These are phyloP conservation scores for Pycnococcus provasolii DNA, from an alignment of 139 green algal species.

Conservation along the genomic window DNA sequence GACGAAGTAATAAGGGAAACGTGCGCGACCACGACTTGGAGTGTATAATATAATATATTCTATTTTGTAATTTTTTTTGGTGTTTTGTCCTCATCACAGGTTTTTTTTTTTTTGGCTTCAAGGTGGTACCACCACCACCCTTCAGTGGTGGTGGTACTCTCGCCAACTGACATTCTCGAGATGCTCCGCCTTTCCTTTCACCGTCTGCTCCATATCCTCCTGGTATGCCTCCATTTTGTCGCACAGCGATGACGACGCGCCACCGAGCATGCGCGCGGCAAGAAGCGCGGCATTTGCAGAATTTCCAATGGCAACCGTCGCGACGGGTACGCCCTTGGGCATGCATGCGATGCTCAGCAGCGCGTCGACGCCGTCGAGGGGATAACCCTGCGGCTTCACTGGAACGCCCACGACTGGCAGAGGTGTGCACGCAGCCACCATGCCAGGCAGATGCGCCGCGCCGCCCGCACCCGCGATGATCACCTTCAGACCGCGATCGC, in stretches of 20 bases:
- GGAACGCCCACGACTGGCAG: conserved; percentile 94
- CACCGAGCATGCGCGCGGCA: conserved; percentile 72
- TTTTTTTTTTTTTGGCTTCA: conserved; percentile 8
- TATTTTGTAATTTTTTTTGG: conserved; percentile 1
- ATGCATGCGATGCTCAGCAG: conserved; percentile 89
- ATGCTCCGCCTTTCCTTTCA: conserved; percentile 30
- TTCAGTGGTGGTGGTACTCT: conserved; percentile 28
- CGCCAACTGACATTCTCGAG: conserved; percentile 29
- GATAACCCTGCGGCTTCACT: conserved; percentile 51
- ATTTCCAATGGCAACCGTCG: conserved; percentile 94
- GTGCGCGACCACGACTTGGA: too few species aligned
- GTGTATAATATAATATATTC: too few species aligned
- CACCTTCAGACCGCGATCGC: conserved; percentile 38
- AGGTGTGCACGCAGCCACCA: conserved; percentile 90
- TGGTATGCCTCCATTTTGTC: conserved; percentile 35
- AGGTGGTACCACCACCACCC: neutral
- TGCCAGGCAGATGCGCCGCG: conserved; percentile 90
- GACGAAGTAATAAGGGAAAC: too few species aligned
- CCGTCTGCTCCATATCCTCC: conserved; percentile 30
- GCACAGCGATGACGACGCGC: conserved; percentile 6
- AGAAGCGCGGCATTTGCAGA: conserved; percentile 88
- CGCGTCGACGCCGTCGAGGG: conserved; percentile 90
- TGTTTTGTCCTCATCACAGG: neutral
- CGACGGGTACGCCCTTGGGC: conserved; percentile 88
- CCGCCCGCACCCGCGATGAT: conserved; percentile 94